Evolutionary conservation across 2,329 filamentous ascomycete genomes (phyloP).

Genomic region (Dothideomycetes sp.): DNA sequence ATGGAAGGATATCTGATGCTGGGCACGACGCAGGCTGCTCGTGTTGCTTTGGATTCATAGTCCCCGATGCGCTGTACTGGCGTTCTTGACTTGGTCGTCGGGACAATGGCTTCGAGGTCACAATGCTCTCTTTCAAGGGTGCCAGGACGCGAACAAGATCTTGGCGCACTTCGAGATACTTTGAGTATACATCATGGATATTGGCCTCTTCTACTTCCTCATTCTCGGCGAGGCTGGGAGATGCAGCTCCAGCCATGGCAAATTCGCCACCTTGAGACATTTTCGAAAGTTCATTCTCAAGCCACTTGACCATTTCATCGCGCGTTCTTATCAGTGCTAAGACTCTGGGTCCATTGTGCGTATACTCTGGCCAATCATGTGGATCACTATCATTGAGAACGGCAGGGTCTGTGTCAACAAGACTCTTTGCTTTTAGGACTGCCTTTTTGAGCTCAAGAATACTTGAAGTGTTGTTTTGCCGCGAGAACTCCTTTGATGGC

Average conservation of each 20-base stretch:
- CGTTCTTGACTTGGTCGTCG: neutral
- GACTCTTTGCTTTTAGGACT: slow-evolving; percentile 5
- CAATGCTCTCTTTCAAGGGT: too few species aligned
- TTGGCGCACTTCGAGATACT: slow-evolving; percentile 3
- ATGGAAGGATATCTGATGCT: slow-evolving; percentile 14
- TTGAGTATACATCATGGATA: slow-evolving; percentile 1
- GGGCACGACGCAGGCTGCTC: neutral
- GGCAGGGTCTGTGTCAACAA: neutral
- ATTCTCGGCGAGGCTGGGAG: too few species aligned
- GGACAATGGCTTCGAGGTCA: neutral
- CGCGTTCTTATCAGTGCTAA: slow-evolving; percentile 6
- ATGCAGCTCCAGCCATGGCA: too few species aligned
- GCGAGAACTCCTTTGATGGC: neutral
- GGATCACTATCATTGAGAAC: neutral
- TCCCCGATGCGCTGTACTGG: too few species aligned
- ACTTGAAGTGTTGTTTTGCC: slow-evolving; percentile 1
- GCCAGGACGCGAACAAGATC: neutral
- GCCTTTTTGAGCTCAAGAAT: slow-evolving; percentile 9
- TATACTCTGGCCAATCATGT: neutral
- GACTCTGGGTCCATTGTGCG: neutral
- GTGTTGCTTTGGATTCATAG: too few species aligned
- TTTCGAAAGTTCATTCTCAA: slow-evolving; percentile 8
- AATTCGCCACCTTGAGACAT: slow-evolving; percentile 5
- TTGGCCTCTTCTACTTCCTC: neutral
- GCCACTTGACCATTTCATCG: slow-evolving; percentile 9